phyloP scores from a whole-genome alignment of 352 stramenopile genomes.

The Thalassiosira mediterranea region DNA sequence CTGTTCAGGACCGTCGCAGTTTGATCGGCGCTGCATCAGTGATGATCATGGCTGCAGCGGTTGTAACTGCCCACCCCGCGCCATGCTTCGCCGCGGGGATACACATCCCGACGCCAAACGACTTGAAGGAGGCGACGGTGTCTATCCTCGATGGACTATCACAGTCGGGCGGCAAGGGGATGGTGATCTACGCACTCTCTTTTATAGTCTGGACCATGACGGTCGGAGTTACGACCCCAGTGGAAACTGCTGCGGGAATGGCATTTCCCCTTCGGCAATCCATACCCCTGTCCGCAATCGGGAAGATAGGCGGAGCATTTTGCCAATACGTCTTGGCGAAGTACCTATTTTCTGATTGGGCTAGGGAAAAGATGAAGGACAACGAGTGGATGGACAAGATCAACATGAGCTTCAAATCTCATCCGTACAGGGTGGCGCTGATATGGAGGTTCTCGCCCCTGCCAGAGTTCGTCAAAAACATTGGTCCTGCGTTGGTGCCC shows the following conservation, averaged over 20 bases:
- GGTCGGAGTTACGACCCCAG: constrained; percentile 67
- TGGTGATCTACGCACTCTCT: constrained; percentile 54
- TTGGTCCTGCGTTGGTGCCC: constrained; percentile 57
- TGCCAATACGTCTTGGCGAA: constrained; percentile 63
- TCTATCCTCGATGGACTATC: constrained; percentile 43
- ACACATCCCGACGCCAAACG: constrained; percentile 24
- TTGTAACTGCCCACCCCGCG: constrained; percentile 14
- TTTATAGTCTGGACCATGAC: constrained; percentile 73
- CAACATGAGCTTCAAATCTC: constrained; percentile 51
- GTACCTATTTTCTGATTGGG: constrained; percentile 54
- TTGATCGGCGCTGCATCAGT: background rate
- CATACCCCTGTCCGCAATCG: constrained; percentile 40
- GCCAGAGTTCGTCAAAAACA: constrained; percentile 81
- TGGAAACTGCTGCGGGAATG: constrained; percentile 73
- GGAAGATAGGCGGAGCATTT: constrained; percentile 68
- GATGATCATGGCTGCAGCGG: background rate
- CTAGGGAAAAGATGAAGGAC: constrained; percentile 51
- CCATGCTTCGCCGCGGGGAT: constrained; percentile 28
- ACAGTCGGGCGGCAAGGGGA: constrained; percentile 32
- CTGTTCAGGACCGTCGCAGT: background rate
- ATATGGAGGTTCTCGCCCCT: constrained; percentile 71
- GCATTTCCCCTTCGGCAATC: constrained; percentile 37
- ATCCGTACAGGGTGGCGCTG: constrained; percentile 54
- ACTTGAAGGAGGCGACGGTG: constrained; percentile 20
- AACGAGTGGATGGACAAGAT: constrained; percentile 69